Percentiles rank a stretch among this genome's conserved stretches.
These are phyloP conservation scores for Astragalus glycyphyllos DNA, from an alignment of 306 rosid genomes.

Conservation along the genomic window DNA sequence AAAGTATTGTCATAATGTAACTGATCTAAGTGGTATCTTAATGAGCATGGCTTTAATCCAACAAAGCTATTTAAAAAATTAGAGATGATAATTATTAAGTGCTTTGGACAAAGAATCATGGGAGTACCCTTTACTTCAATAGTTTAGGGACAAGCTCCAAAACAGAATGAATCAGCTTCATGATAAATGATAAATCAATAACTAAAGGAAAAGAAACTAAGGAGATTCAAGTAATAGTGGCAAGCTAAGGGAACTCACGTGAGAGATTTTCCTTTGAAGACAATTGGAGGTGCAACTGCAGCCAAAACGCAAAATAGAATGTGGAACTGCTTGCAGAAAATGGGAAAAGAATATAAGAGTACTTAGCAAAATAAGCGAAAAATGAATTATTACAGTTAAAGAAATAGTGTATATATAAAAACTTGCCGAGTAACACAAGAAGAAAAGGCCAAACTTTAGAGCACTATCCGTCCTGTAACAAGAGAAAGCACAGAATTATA, in stretches of 20 bases:
- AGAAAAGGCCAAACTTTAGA: conserved; percentile 86
- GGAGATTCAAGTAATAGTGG: background rate
- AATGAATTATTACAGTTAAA: conserved; percentile 29
- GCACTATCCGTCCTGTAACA: conserved; percentile 90
- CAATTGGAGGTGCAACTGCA: conserved; percentile 86
- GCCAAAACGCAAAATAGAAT: conserved; percentile 71
- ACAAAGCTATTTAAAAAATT: background rate
- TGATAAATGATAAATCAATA: background rate
- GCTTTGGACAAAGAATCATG: background rate
- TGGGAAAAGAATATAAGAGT: conserved; percentile 28
- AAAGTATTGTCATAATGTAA: background rate
- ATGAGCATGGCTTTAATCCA: conserved; percentile 21
- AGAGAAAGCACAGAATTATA: conserved; percentile 23
- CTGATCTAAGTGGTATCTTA: conserved; percentile 1
- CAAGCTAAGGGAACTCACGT: conserved; percentile 62
- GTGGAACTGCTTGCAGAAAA: conserved; percentile 66
- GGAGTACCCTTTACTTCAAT: background rate
- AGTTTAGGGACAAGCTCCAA: conserved; percentile 2
- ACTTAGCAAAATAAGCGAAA: conserved; percentile 16
- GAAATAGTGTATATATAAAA: conserved; percentile 4
- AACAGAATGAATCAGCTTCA: background rate
- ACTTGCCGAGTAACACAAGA: conserved; percentile 71
- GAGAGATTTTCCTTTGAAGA: conserved; percentile 78
- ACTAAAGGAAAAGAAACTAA: background rate
- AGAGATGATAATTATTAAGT: background rate